Percentiles rank a stretch among this genome's conserved stretches.
These are phyloP conservation scores for Gliomastix tumulicola DNA, from an alignment of 2,329 filamentous ascomycete genomes.

Conservation along the genomic window DNA sequence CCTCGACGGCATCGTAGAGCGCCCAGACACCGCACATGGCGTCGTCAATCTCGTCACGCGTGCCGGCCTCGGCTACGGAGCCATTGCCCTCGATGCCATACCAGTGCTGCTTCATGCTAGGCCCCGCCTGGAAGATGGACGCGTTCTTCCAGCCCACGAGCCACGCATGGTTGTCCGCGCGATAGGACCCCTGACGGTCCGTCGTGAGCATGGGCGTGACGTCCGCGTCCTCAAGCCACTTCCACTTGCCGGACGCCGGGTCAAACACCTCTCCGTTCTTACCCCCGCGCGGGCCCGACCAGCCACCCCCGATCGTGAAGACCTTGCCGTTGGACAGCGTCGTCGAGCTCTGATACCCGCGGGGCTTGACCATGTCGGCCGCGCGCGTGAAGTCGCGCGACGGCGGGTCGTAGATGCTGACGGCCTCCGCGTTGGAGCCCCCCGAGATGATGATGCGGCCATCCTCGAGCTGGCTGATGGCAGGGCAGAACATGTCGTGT, in stretches of 20 bases:
- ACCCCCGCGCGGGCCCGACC: conserved; percentile 34
- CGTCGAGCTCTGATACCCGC: conserved; percentile 45
- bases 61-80: conserved; percentile 29
- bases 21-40: conserved; percentile 49
- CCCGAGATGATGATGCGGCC: conserved; percentile 47
- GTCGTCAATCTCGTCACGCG: conserved; percentile 30
- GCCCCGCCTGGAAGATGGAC: conserved; percentile 47
- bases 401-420: conserved; percentile 37
- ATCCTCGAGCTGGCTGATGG: conserved; percentile 39
- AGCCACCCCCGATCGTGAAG: conserved; percentile 52
- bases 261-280: conserved; percentile 53
- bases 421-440: conserved; percentile 38
- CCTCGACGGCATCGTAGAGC: conserved; percentile 52
- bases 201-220: conserved; percentile 38
- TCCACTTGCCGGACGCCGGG: conserved; percentile 37
- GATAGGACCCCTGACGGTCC: conserved; percentile 41
- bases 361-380: conserved; percentile 34
- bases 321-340: conserved; percentile 44
- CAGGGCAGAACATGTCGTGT: conserved; percentile 52
- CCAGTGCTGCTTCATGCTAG: conserved; percentile 49
- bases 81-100: conserved; percentile 38
- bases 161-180: conserved; percentile 23
- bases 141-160: conserved; percentile 35
- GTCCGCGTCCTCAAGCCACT: conserved; percentile 25
- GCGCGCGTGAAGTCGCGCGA: conserved; percentile 28